A percentile compares a stretch with the other conserved stretches of the same genome.
phyloP scores from a whole-genome alignment of 257 asterid genomes.

The Rhazya stricta region DNA sequence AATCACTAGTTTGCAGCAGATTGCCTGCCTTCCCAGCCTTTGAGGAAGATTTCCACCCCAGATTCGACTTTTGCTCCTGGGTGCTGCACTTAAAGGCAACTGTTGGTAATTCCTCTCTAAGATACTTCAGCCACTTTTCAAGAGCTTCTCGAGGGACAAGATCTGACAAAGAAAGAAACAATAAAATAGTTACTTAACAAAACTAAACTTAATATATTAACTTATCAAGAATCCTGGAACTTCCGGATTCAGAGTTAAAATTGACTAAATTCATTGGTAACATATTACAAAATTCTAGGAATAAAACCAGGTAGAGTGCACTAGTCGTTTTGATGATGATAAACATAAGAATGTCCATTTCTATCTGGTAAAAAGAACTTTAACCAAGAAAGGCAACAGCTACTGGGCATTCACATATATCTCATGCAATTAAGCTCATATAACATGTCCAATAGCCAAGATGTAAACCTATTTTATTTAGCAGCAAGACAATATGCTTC shows the following conservation, averaged over 20 bases:
- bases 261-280: background rate
- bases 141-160: slow-evolving; percentile 92
- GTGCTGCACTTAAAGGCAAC: slow-evolving; percentile 95
- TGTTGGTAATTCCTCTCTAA: slow-evolving; percentile 86
- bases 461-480: slow-evolving; percentile 77
- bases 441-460: background rate
- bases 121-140: slow-evolving; percentile 94
- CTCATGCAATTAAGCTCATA: background rate
- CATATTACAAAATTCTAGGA: background rate
- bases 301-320: too few species aligned
- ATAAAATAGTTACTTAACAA: background rate
- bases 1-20: slow-evolving; percentile 78
- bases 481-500: slow-evolving; percentile 79
- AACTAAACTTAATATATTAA: background rate
- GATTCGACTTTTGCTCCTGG: slow-evolving; percentile 86
- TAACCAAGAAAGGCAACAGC: background rate
- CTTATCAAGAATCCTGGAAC: background rate
- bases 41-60: slow-evolving; percentile 86
- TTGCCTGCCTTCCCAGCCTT: slow-evolving; percentile 41
- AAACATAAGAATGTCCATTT: background rate
- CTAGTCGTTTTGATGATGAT: background rate
- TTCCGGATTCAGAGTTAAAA: background rate
- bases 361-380: background rate
- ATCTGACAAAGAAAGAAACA: slow-evolving; percentile 38
- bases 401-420: background rate